A percentile compares a stretch with the other conserved stretches of the same genome.
Conservation (phyloP, 2,329 filamentous ascomycete species). For the Ascochyta clinopodiicola region DNA sequence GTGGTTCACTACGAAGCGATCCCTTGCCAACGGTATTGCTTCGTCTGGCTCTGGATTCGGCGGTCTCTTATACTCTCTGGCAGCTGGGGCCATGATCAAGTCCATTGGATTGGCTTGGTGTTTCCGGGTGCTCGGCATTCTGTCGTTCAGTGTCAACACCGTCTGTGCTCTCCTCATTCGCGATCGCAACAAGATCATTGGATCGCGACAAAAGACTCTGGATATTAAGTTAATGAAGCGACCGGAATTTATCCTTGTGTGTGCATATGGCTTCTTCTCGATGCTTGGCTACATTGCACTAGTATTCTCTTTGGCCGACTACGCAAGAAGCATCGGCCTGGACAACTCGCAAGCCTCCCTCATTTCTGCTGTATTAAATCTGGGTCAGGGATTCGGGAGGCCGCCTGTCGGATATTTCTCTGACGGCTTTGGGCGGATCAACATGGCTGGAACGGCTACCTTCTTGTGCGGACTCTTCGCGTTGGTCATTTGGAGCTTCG, state of each 20-base stretch:
- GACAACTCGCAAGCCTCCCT: conserved; percentile 48
- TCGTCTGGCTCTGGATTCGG: conserved; percentile 49
- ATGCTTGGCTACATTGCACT: conserved; percentile 58
- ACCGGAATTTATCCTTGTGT: conserved; percentile 46
- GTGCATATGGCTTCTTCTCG: conserved; percentile 53
- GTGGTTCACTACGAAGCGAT: conserved; percentile 50
- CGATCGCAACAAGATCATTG: conserved; percentile 41
- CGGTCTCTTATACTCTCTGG: conserved; percentile 38
- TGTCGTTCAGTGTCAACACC: conserved; percentile 31
- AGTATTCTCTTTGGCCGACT: conserved; percentile 57
- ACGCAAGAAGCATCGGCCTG: conserved; percentile 54
- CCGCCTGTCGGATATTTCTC: conserved; percentile 55
- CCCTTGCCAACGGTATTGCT: conserved; percentile 50
- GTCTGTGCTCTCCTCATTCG: conserved; percentile 36
- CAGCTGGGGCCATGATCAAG: conserved; percentile 45
- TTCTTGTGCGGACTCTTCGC: conserved; percentile 47
- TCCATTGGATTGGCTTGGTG: conserved; percentile 47
- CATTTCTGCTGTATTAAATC: conserved; percentile 54
- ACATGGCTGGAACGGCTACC: conserved; percentile 51
- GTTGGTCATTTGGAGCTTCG: conserved; percentile 57
- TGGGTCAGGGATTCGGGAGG: conserved; percentile 57
- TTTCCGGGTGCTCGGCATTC: conserved; percentile 50
- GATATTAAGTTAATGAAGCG: conserved; percentile 45
- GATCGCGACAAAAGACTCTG: conserved; percentile 42
- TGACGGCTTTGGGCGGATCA: conserved; percentile 55